Percentiles rank a stretch among this genome's conserved stretches.
Conservation (phyloP, 2,329 filamentous ascomycete species). For the Hypomyces rosellus region DNA sequence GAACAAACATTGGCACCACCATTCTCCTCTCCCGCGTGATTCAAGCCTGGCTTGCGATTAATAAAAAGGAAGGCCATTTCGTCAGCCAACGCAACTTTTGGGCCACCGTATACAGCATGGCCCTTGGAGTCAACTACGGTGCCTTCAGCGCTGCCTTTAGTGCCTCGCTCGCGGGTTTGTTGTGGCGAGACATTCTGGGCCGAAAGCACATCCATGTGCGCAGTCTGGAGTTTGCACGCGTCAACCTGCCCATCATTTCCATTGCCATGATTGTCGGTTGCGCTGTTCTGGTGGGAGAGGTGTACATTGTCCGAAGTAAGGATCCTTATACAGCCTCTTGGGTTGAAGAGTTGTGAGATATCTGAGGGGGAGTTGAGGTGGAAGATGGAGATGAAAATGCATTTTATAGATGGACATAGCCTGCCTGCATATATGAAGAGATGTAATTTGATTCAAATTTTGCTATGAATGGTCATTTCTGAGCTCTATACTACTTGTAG, state of each 20-base stretch:
- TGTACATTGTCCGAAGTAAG: conserved; percentile 45
- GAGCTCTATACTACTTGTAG: no score
- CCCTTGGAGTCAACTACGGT: conserved; percentile 67
- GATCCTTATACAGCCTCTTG: neutral
- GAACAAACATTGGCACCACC: conserved; percentile 70
- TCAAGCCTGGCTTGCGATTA: conserved; percentile 61
- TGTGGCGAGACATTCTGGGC: conserved; percentile 65
- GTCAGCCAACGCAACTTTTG: conserved; percentile 64
- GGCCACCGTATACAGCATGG: conserved; percentile 70
- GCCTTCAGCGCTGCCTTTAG: conserved; percentile 69
- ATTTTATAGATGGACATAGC: no score
- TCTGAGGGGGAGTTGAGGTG: neutral
- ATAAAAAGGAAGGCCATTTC: conserved; percentile 34
- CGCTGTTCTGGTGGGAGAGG: conserved; percentile 54
- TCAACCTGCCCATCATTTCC: conserved; percentile 65
- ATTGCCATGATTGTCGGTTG: conserved; percentile 61
- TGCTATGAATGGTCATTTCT: no score
- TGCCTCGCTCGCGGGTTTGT: conserved; percentile 62
- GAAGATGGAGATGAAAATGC: neutral
- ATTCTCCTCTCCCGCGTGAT: conserved; percentile 66
- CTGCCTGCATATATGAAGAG: no score
- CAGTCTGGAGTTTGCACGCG: conserved; percentile 58
- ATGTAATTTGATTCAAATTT: no score
- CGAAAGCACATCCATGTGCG: conserved; percentile 62
- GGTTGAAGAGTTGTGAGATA: neutral